phyloP scores from a whole-genome alignment of 768 basidiomycete species.

The Hypsizygus marmoreus region DNA sequence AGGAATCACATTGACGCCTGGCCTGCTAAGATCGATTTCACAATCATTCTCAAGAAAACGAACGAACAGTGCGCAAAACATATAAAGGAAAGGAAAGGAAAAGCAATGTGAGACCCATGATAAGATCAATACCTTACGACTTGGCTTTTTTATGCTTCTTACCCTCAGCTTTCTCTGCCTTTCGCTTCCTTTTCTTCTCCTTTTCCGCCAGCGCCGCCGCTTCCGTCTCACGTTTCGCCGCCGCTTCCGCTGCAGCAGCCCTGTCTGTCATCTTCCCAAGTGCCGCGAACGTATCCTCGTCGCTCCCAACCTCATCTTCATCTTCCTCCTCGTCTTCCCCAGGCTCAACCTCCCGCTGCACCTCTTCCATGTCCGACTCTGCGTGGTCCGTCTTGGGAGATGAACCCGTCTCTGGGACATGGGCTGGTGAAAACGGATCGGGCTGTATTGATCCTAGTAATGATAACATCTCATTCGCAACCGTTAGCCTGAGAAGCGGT shows the following conservation, averaged over 20 bases:
- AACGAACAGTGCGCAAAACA: no score
- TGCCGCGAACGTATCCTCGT: slow-evolving; percentile 25
- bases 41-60: no score
- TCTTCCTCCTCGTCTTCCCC: slow-evolving; percentile 20
- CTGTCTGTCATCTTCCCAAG: slow-evolving; percentile 29
- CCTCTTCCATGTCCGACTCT: slow-evolving; percentile 22
- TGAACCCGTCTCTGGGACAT: slow-evolving; percentile 35
- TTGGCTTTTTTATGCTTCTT: slow-evolving; percentile 19
- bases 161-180: slow-evolving; percentile 10
- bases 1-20: no score
- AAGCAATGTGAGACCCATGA: background rate
- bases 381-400: slow-evolving; percentile 13
- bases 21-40: no score
- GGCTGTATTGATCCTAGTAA: slow-evolving; percentile 80
- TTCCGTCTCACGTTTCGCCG: slow-evolving; percentile 26
- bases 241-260: slow-evolving; percentile 22
- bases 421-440: slow-evolving; percentile 71
- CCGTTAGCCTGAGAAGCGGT: slow-evolving; percentile 59
- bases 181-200: slow-evolving; percentile 22
- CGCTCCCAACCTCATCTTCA: slow-evolving; percentile 26
- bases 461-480: slow-evolving; percentile 94
- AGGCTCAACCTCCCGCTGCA: slow-evolving; percentile 14
- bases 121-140: background rate
- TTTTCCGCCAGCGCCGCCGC: slow-evolving; percentile 21
- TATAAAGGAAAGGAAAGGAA: no score